Conservation (phyloP, 176 grass and related monocot genomes). For the Zoysia pacifica region DNA sequence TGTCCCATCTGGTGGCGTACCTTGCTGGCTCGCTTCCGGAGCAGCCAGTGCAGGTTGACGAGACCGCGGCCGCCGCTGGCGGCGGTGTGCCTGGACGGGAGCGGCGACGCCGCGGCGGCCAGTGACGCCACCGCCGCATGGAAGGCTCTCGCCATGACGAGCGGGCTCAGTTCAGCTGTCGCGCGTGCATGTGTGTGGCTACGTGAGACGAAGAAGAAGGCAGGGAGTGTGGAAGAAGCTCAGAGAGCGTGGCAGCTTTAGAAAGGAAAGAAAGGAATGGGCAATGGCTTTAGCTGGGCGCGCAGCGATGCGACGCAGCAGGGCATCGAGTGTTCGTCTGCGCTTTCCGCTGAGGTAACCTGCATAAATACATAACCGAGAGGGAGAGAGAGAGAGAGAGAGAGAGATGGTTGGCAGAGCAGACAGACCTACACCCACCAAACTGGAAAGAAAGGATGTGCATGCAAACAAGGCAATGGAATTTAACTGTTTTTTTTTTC, state of each 20-base stretch:
- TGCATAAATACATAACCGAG: constrained; percentile 34
- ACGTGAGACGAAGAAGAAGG: neutral
- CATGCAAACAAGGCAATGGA: neutral
- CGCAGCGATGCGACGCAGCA: neutral
- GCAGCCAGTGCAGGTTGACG: constrained; percentile 40
- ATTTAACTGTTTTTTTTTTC: constrained; percentile 39
- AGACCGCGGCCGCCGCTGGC: neutral
- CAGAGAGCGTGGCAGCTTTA: constrained; percentile 25
- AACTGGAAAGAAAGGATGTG: constrained; percentile 24
- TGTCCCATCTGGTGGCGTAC: neutral
- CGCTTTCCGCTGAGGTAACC: neutral
- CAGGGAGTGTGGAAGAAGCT: neutral
- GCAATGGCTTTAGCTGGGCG: constrained; percentile 9
- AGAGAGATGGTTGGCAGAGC: constrained; percentile 37
- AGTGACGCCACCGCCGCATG: neutral
- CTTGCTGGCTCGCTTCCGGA: constrained; percentile 37
- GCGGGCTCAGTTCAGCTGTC: neutral
- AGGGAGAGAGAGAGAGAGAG: neutral
- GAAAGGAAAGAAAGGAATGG: constrained; percentile 7
- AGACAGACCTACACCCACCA: constrained; percentile 51
- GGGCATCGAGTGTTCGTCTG: neutral
- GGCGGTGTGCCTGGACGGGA: neutral
- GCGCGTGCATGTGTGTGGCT: neutral
- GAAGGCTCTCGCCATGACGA: constrained; percentile 34
- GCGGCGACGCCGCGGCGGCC: constrained; percentile 34